phyloP scores from a whole-genome alignment of 2,329 filamentous ascomycete species.

The Aspergillus piperis region DNA sequence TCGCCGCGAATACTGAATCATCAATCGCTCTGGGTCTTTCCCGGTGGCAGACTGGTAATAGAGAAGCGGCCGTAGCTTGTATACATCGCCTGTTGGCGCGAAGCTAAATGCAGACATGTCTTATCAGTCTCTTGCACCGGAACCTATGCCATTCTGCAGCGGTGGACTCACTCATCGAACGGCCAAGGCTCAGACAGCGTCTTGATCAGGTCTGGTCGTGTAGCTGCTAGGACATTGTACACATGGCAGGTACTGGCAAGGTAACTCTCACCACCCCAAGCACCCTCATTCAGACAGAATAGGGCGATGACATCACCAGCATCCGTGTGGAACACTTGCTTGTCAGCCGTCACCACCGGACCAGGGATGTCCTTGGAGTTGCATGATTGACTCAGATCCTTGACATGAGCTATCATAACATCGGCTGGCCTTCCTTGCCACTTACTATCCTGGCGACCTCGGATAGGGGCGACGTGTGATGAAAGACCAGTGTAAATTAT shows the following conservation, averaged over 20 bases:
- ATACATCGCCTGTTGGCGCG: too few relatives aligned
- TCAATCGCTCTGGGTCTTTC: constrained; percentile 51
- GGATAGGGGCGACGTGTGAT: constrained; percentile 42
- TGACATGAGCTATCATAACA: constrained; percentile 59
- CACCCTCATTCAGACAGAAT: constrained; percentile 47
- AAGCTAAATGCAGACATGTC: too few relatives aligned
- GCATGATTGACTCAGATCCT: constrained; percentile 51
- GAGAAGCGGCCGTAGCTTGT: constrained; percentile 33
- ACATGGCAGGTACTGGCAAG: constrained; percentile 54
- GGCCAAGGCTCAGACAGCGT: constrained; percentile 53
- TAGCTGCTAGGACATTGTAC: constrained; percentile 56
- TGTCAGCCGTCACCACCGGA: constrained; percentile 20
- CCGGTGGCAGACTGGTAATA: constrained; percentile 55
- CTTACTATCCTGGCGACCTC: constrained; percentile 39
- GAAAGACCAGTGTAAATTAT: constrained; percentile 48
- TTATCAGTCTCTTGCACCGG: constrained; percentile 10
- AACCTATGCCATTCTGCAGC: neutral
- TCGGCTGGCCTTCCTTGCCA: constrained; percentile 32
- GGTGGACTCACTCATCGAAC: constrained; percentile 44
- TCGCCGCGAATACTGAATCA: constrained; percentile 61
- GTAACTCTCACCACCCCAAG: constrained; percentile 54
- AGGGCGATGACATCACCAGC: constrained; percentile 56
- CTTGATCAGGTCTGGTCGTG: constrained; percentile 54
- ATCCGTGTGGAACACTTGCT: constrained; percentile 58
- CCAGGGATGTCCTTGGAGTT: constrained; percentile 5